Conservation (phyloP, 768 basidiomycete species). For the Podaxis pistillaris region DNA sequence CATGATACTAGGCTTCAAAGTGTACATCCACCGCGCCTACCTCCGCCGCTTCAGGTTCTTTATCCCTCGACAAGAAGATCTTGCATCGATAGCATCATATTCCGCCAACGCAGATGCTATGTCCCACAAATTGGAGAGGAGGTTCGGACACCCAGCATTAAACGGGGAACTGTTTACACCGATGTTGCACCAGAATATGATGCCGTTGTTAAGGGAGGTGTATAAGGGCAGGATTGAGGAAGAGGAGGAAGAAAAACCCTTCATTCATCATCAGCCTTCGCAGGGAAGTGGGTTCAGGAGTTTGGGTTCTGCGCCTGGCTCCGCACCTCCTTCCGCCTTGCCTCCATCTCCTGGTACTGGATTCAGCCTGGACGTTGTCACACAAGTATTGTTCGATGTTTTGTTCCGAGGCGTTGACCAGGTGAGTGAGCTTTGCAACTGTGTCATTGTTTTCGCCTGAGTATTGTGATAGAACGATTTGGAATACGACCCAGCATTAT, state of each 20-base stretch:
- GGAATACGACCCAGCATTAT: slow-evolving; percentile 75
- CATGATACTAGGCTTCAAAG: slow-evolving; percentile 68
- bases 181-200: slow-evolving; percentile 66
- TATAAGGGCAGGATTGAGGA: slow-evolving; percentile 49
- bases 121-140: slow-evolving; percentile 65
- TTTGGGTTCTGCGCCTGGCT: background rate
- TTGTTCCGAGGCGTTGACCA: background rate
- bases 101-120: slow-evolving; percentile 58
- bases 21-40: slow-evolving; percentile 61
- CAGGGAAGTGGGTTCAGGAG: background rate
- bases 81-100: slow-evolving; percentile 56
- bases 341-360: background rate
- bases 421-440: background rate
- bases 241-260: slow-evolving; percentile 1
- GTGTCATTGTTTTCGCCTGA: background rate
- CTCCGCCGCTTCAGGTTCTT: slow-evolving; percentile 66
- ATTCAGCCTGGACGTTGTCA: background rate
- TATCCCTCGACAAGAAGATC: slow-evolving; percentile 64
- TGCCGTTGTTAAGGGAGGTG: slow-evolving; percentile 57
- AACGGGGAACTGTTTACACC: slow-evolving; percentile 69
- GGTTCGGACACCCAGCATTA: slow-evolving; percentile 84
- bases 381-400: background rate
- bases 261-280: background rate
- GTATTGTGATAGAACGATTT: slow-evolving; percentile 56
- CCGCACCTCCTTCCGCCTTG: background rate